These are phyloP conservation scores for Pythium oligandrum DNA, from an alignment of 352 stramenopile genomes.

Conservation along the genomic window DNA sequence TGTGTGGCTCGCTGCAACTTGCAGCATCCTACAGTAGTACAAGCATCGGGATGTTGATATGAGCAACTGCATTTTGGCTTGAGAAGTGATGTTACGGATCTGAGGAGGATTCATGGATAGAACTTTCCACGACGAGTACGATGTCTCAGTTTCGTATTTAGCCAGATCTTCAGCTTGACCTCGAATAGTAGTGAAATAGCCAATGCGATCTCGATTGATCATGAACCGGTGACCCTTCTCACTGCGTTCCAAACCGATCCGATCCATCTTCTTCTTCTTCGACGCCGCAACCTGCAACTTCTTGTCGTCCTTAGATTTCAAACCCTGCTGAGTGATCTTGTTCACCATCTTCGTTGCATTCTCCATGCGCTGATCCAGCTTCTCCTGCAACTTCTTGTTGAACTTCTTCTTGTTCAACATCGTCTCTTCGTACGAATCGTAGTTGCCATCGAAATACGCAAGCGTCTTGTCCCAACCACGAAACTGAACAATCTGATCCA, in stretches of 20 bases:
- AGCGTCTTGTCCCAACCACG: slow-evolving; percentile 49
- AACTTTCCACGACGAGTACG: slow-evolving; percentile 34
- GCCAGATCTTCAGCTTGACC: slow-evolving; percentile 35
- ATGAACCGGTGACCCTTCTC: slow-evolving; percentile 55
- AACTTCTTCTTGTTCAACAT: slow-evolving; percentile 44
- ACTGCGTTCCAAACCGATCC: slow-evolving; percentile 45
- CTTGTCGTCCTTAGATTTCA: slow-evolving; percentile 50
- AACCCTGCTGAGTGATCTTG: slow-evolving; percentile 33
- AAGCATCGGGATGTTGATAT: too few relatives aligned
- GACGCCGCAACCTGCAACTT: slow-evolving; percentile 55
- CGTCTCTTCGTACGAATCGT: slow-evolving; percentile 48
- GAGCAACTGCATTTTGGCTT: too few relatives aligned
- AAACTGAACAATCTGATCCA: slow-evolving; percentile 51
- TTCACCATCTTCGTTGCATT: slow-evolving; percentile 47
- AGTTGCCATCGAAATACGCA: slow-evolving; percentile 57
- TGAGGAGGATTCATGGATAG: slow-evolving; percentile 39
- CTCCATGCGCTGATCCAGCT: slow-evolving; percentile 49
- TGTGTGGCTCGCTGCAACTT: too few relatives aligned
- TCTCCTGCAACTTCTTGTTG: slow-evolving; percentile 39
- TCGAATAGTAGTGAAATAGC: slow-evolving; percentile 31
- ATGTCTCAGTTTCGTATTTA: slow-evolving; percentile 33
- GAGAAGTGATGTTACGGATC: slow-evolving; percentile 50
- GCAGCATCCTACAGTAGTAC: too few relatives aligned
- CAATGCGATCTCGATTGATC: slow-evolving; percentile 42
- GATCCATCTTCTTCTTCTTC: slow-evolving; percentile 70